Base-by-base conservation (phyloP, 2,329 filamentous ascomycete species). In the Hansfordia pulvinata region DNA sequence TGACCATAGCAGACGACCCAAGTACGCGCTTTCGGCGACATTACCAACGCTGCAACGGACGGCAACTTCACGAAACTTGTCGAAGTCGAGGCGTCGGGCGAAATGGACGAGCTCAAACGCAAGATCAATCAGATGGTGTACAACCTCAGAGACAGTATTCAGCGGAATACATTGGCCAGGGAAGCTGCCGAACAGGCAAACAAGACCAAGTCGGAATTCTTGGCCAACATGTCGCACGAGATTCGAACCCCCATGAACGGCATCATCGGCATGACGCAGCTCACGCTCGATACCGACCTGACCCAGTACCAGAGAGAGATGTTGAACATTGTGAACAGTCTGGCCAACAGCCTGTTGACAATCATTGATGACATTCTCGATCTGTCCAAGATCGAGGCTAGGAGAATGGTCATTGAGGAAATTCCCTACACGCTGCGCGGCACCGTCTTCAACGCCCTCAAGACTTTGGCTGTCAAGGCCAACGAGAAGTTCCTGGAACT, bases 41-140 rank as follows among this genome's bases (percentile, higher is more conserved):
- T 98, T 43, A 94, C 88, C n/a, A 93, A 94, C 51, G 76, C 90
- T 19, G 90, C 90, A 16, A 94, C 88, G 32, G 86, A 93, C 48
- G 90, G 90, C 36, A 88, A 98, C 53, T 96, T 96, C 52, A 93
- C 84, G 14, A 93, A 94, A 50, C 74, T 92, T 31, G 88, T 98
- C 50, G 93, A 90, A 25, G 88, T 98, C 11, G 86, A 94, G 52
- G 90, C 90, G 12, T 94, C 88, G 9, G 90, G 90, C 36, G 90
- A 98, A 54, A 96, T 98, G 90, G 90, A 96, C 54, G 88, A 96
- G 53, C 66, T 98, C 42, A 98, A 98, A 58, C 76, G 86, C 44
- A 96, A 96, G 64, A 96, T 98, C 67, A 98, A 96, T 51, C 83
- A 92, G 60, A 98, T 98, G 90, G 86, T 96, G 28, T 90, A 82